Conservation (phyloP, 148 eudicot genomes). For the Heliamphora exappendiculata region DNA sequence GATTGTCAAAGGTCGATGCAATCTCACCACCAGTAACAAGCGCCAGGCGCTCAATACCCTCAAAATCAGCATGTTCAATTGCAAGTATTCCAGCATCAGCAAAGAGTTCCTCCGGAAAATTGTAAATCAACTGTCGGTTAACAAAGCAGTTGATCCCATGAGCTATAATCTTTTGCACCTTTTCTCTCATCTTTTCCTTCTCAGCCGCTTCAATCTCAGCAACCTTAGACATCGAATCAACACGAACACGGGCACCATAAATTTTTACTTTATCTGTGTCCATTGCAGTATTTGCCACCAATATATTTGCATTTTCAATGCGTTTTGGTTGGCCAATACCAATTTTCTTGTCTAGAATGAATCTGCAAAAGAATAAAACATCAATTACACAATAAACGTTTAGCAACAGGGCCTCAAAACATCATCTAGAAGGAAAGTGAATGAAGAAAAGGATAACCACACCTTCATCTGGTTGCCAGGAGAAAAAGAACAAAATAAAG, state of each 20-base stretch:
- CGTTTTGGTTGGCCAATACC: constrained; percentile 98
- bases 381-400: constrained; percentile 1
- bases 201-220: constrained; percentile 97
- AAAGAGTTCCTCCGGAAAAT: constrained; percentile 96
- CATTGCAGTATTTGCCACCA: constrained; percentile 98
- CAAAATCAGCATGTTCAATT: constrained; percentile 99
- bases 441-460: neutral
- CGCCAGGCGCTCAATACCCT: constrained; percentile 94
- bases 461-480: neutral
- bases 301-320: constrained; percentile 94
- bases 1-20: constrained; percentile 97
- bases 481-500: neutral
- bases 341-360: constrained; percentile 94
- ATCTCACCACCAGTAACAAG: constrained; percentile 98
- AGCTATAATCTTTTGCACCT: constrained; percentile 82
- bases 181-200: constrained; percentile 97
- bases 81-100: constrained; percentile 99
- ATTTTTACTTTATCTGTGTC: constrained; percentile 98
- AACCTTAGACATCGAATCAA: constrained; percentile 96
- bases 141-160: constrained; percentile 97
- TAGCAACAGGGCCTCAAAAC: neutral
- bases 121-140: constrained; percentile 88
- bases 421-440: neutral
- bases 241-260: constrained; percentile 97
- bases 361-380: constrained; percentile 32